Conservation (phyloP, 1,284 basidiomycete genomes). For the Cryptococcus jaspeensis region DNA sequence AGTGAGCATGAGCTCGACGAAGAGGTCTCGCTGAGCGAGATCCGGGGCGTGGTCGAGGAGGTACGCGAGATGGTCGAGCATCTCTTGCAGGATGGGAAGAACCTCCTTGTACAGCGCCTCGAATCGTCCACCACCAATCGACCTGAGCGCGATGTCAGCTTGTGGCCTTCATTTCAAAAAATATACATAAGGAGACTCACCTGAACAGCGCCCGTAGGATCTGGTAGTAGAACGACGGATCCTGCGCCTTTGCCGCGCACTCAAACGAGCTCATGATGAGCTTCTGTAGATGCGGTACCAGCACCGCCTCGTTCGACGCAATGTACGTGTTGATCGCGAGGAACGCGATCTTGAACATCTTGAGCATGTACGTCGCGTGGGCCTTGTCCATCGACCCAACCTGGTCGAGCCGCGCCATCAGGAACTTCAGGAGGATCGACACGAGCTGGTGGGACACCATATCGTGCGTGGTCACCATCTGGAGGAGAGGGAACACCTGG, state of each 20-base stretch:
- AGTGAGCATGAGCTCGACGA: slow-evolving; percentile 96
- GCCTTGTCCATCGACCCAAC: slow-evolving; percentile 82
- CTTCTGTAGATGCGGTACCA: slow-evolving; percentile 89
- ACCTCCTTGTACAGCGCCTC: slow-evolving; percentile 97
- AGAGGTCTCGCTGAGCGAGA: slow-evolving; percentile 74
- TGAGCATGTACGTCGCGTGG: slow-evolving; percentile 74
- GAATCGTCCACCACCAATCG: slow-evolving; percentile 96
- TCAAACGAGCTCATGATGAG: slow-evolving; percentile 97
- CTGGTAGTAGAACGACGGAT: slow-evolving; percentile 90
- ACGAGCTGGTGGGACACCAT: slow-evolving; percentile 84
- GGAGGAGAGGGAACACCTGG: slow-evolving; percentile 79
- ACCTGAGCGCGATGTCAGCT: slow-evolving; percentile 45
- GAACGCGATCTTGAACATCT: slow-evolving; percentile 97
- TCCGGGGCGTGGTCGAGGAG: slow-evolving; percentile 79
- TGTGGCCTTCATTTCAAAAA: neutral
- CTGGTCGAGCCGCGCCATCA: slow-evolving; percentile 76
- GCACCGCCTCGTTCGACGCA: slow-evolving; percentile 78
- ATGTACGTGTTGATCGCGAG: slow-evolving; percentile 80
- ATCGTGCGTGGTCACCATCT: slow-evolving; percentile 82
- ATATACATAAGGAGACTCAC: slow-evolving; percentile 9
- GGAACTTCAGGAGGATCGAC: slow-evolving; percentile 84
- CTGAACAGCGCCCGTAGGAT: slow-evolving; percentile 93
- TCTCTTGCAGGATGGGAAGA: slow-evolving; percentile 90
- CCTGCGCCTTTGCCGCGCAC: slow-evolving; percentile 84
- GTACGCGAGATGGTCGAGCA: slow-evolving; percentile 91